Percentiles rank a stretch among this genome's conserved stretches.
Evolutionary conservation across 2,329 filamentous ascomycete genomes (phyloP).

Genomic region (Tothia fuscella): DNA sequence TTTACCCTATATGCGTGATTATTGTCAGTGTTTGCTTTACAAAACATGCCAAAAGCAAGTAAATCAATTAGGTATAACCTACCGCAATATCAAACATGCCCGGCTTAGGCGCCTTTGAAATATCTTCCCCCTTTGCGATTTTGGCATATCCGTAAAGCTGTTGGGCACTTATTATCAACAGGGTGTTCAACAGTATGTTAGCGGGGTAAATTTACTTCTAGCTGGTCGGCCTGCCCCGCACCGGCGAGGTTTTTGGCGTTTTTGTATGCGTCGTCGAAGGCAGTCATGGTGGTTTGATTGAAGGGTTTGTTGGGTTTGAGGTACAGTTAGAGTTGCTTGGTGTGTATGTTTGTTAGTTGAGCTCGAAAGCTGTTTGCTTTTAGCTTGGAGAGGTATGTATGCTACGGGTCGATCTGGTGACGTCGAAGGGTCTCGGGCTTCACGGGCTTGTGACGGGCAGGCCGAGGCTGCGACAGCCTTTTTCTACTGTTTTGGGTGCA

Average conservation of each 20-base stretch:
- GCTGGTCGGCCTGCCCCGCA: not conserved
- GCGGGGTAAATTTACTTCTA: conserved; percentile 3
- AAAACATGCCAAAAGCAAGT: too few species aligned
- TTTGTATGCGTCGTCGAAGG: conserved; percentile 7
- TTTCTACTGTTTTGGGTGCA: too few species aligned
- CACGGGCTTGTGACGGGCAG: too few species aligned
- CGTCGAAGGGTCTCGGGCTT: too few species aligned
- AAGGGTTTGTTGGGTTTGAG: not conserved
- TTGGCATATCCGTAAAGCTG: conserved; percentile 44
- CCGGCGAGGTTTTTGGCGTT: conserved; percentile 7
- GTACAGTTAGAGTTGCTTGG: not conserved
- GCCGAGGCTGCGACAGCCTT: too few species aligned
- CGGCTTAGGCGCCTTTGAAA: conserved; percentile 35
- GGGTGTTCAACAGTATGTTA: too few species aligned
- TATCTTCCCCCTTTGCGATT: conserved; percentile 26
- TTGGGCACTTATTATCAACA: too few species aligned
- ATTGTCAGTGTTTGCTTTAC: too few species aligned
- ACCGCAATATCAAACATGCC: conserved; percentile 63
- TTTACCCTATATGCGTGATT: conserved; percentile 69
- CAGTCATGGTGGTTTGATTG: not conserved
- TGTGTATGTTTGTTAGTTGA: too few species aligned
- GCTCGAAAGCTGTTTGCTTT: too few species aligned
- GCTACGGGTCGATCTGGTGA: too few species aligned
- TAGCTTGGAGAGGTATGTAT: too few species aligned
- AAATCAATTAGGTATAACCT: conserved; percentile 13